Percentiles rank a stretch among this genome's conserved stretches.
Evolutionary conservation across 768 basidiomycete genomes (phyloP).

Genomic region (Rhodotorula taiwanensis): DNA sequence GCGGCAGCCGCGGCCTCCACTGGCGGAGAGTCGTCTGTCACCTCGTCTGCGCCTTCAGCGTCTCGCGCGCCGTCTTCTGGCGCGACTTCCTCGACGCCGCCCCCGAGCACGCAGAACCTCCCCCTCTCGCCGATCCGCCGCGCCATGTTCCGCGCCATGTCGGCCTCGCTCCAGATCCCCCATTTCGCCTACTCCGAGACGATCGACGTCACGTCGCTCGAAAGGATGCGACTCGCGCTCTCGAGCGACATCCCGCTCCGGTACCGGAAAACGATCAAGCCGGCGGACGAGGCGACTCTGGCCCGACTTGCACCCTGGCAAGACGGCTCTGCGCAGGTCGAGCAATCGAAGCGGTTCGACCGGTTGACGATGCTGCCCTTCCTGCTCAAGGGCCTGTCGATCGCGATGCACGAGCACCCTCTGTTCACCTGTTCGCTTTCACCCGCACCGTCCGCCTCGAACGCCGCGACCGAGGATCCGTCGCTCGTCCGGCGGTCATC

Average conservation of each 20-base stretch:
- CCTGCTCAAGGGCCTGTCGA: slow-evolving; percentile 71
- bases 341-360: slow-evolving; percentile 39
- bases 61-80: neutral
- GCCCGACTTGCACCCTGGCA: slow-evolving; percentile 1
- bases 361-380: slow-evolving; percentile 74
- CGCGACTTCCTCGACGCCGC: neutral
- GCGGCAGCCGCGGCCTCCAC: neutral
- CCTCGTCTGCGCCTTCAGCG: neutral
- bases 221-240: slow-evolving; percentile 28
- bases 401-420: slow-evolving; percentile 76
- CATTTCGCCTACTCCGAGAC: slow-evolving; percentile 59
- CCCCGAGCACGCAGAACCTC: neutral
- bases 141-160: slow-evolving; percentile 88
- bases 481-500: slow-evolving; percentile 41
- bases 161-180: slow-evolving; percentile 66
- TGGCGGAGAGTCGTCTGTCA: neutral
- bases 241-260: slow-evolving; percentile 13
- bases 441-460: slow-evolving; percentile 16
- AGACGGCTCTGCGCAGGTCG: neutral
- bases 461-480: neutral
- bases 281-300: neutral
- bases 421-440: slow-evolving; percentile 66
- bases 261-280: slow-evolving; percentile 14
- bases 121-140: slow-evolving; percentile 63
- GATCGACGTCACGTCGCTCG: slow-evolving; percentile 36